Conservation (phyloP, 495 filamentous ascomycete species). For the Tuber borchii region DNA sequence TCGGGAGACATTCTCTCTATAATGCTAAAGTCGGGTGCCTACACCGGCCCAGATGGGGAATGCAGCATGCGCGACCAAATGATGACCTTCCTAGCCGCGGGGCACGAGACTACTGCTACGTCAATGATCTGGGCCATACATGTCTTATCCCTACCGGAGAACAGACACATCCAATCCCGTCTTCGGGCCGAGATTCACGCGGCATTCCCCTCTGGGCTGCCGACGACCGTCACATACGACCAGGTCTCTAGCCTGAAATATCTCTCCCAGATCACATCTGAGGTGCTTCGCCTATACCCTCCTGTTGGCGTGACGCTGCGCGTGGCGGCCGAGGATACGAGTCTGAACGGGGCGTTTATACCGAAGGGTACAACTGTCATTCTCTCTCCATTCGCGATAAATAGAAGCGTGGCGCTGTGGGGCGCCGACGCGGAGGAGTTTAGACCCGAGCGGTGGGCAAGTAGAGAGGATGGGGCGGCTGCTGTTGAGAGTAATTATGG, state of each 20-base stretch:
- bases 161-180: conserved; percentile 45
- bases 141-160: conserved; percentile 48
- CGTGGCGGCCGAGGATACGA: conserved; percentile 56
- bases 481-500: conserved; percentile 51
- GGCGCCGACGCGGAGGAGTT: conserved; percentile 55
- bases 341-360: conserved; percentile 54
- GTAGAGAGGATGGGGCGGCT: conserved; percentile 38
- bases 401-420: conserved; percentile 54
- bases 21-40: conserved; percentile 67
- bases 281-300: conserved; percentile 48
- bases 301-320: conserved; percentile 57
- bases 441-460: conserved; percentile 55
- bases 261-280: conserved; percentile 50
- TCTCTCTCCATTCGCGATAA: conserved; percentile 58
- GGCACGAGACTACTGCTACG: conserved; percentile 63
- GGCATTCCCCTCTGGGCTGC: conserved; percentile 50
- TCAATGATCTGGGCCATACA: conserved; percentile 55
- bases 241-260: conserved; percentile 54
- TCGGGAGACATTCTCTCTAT: conserved; percentile 71
- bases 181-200: conserved; percentile 50
- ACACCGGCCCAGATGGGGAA: conserved; percentile 51
- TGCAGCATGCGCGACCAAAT: conserved; percentile 81
- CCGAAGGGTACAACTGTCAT: conserved; percentile 60
- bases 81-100: conserved; percentile 91
- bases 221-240: conserved; percentile 43